Conservation (phyloP, 768 basidiomycete species). For the Plicaturopsis crispa region DNA sequence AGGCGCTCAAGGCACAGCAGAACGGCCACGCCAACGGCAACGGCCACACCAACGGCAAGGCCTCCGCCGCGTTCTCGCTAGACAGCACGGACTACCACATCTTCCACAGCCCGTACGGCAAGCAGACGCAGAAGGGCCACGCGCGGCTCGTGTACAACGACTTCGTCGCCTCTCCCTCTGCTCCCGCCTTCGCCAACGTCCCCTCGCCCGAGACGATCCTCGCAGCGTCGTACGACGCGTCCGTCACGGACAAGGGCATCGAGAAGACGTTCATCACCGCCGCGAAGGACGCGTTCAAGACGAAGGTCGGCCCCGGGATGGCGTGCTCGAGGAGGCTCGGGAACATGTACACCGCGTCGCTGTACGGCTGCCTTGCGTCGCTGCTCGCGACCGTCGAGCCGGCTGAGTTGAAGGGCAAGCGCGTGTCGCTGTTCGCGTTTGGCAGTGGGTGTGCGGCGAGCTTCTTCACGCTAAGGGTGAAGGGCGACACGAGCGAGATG, state of each 20-base stretch:
- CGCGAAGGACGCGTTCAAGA: slow-evolving; percentile 67
- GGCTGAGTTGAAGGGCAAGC: slow-evolving; percentile 66
- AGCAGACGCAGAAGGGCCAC: slow-evolving; percentile 96
- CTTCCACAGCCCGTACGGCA: slow-evolving; percentile 98
- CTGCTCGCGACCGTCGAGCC: slow-evolving; percentile 71
- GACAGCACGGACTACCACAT: slow-evolving; percentile 86
- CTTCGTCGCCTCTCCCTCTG: slow-evolving; percentile 72
- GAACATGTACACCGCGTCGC: slow-evolving; percentile 97
- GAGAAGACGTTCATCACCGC: slow-evolving; percentile 91
- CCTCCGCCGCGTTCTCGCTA: slow-evolving; percentile 56
- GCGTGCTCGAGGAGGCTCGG: slow-evolving; percentile 86
- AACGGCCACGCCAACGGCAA: slow-evolving; percentile 28
- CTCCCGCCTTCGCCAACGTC: slow-evolving; percentile 61
- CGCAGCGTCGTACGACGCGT: slow-evolving; percentile 55
- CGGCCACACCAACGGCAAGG: slow-evolving; percentile 30
- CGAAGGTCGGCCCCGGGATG: slow-evolving; percentile 76
- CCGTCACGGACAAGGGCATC: slow-evolving; percentile 88
- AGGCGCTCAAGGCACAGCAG: slow-evolving; percentile 44
- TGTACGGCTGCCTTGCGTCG: slow-evolving; percentile 91
- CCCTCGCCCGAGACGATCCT: slow-evolving; percentile 68
- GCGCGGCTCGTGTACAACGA: slow-evolving; percentile 91
- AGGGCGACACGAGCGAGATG: slow-evolving; percentile 83
- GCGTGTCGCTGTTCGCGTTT: slow-evolving; percentile 92
- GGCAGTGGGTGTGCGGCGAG: slow-evolving; percentile 92
- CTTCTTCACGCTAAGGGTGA: slow-evolving; percentile 84